A percentile compares a stretch with the other conserved stretches of the same genome.
These are phyloP conservation scores for Penicillium goetzii DNA, from an alignment of 495 filamentous ascomycete genomes.

Conservation along the genomic window DNA sequence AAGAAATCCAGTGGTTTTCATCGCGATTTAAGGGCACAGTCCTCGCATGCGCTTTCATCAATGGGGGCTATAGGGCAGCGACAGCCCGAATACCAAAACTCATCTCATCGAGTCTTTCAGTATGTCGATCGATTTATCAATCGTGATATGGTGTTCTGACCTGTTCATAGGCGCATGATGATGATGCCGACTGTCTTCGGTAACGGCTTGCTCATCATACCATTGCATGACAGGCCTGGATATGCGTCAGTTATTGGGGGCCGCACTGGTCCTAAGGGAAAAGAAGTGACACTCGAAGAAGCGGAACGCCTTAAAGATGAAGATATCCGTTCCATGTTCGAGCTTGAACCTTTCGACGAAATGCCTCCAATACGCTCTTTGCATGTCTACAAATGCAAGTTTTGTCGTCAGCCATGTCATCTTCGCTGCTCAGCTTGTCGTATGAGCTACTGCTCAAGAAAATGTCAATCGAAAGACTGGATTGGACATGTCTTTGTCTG, in stretches of 20 bases:
- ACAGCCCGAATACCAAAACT: neutral
- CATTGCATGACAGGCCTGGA: neutral
- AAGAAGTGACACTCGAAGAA: neutral
- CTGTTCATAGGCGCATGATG: neutral
- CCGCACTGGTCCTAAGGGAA: neutral
- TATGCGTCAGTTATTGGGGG: neutral
- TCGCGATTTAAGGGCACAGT: neutral
- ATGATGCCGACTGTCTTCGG: neutral
- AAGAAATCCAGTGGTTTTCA: neutral
- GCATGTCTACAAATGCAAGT: neutral
- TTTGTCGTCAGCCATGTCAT: neutral
- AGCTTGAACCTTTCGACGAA: neutral
- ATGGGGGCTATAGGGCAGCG: neutral
- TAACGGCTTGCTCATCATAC: neutral
- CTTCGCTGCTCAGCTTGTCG: slow-evolving; percentile 1
- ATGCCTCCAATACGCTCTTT: neutral
- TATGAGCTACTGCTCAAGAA: neutral
- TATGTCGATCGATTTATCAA: neutral
- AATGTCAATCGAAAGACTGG: slow-evolving; percentile 3
- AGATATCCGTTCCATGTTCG: slow-evolving; percentile 5
- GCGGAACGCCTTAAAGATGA: neutral
- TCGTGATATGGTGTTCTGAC: neutral
- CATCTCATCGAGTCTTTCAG: neutral
- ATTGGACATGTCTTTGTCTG: slow-evolving; percentile 1
- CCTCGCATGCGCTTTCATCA: neutral